Percentiles rank a stretch among this genome's conserved stretches.
Conservation (phyloP, 2,329 filamentous ascomycete genomes). For the Fusarium agapanthi region DNA sequence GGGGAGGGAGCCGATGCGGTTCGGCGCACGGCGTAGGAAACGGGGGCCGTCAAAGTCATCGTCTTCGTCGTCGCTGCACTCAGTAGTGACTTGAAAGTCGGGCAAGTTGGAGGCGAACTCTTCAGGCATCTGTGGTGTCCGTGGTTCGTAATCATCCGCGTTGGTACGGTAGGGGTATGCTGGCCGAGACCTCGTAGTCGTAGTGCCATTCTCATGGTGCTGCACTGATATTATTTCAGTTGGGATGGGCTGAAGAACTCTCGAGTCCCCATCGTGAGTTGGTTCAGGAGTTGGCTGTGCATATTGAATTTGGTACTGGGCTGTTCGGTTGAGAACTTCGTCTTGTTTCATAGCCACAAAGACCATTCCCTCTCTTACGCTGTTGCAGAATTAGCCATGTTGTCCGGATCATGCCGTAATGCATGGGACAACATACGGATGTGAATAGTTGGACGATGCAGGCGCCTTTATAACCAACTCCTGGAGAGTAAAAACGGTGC, state of each 20-base stretch:
- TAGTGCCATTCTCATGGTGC: conserved; percentile 61
- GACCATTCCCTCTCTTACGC: conserved; percentile 89
- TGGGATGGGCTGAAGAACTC: conserved; percentile 29
- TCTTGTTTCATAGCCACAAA: conserved; percentile 89
- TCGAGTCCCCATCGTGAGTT: conserved; percentile 29
- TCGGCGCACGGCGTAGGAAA: conserved; percentile 53
- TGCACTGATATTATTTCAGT: conserved; percentile 60
- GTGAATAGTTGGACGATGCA: conserved; percentile 76
- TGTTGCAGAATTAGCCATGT: conserved; percentile 49
- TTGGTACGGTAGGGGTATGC: conserved; percentile 53
- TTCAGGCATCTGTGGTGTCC: conserved; percentile 63
- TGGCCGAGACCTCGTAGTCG: conserved; percentile 55
- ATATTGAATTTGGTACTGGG: conserved; percentile 79
- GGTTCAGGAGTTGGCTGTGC: conserved; percentile 40
- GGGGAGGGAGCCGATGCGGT: conserved; percentile 63
- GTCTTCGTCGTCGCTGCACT: conserved; percentile 68
- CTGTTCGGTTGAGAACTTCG: conserved; percentile 76
- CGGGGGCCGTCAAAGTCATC: conserved; percentile 46
- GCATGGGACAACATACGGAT: conserved; percentile 71
- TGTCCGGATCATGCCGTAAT: conserved; percentile 10
- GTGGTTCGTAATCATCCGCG: conserved; percentile 55
- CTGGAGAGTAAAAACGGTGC: conserved; percentile 81
- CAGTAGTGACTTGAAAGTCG: conserved; percentile 64
- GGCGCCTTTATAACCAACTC: conserved; percentile 91
- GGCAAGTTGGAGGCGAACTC: conserved; percentile 61